Conservation (phyloP, 306 rosid species). For the Rosa lucieae region DNA sequence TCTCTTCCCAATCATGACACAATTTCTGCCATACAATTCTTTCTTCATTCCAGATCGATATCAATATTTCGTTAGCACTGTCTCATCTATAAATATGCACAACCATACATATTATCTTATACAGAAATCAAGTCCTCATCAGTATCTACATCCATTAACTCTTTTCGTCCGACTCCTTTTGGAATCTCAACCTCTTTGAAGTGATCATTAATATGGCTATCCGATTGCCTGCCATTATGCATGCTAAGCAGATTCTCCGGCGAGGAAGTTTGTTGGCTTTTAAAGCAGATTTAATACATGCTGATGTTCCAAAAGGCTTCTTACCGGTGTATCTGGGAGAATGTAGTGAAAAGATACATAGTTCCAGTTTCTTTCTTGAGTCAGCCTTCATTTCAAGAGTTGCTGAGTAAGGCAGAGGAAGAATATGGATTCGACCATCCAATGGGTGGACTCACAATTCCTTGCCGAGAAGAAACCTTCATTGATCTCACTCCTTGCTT, state of each 20-base stretch:
- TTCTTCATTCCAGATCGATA: neutral
- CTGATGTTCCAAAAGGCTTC: conserved; percentile 14
- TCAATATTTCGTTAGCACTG: neutral
- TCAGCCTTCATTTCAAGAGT: conserved; percentile 34
- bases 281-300: neutral
- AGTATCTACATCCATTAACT: neutral
- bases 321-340: conserved; percentile 43
- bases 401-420: conserved; percentile 8
- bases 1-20: neutral
- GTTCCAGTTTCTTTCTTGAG: conserved; percentile 33
- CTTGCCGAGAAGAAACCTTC: conserved; percentile 40
- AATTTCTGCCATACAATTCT: neutral
- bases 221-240: conserved; percentile 19
- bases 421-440: conserved; percentile 51
- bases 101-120: neutral
- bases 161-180: neutral
- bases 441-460: conserved; percentile 55
- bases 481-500: conserved; percentile 31
- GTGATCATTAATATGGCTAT: conserved; percentile 1
- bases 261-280: neutral
- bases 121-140: conserved; percentile 16
- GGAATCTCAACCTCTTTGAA: neutral
- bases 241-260: conserved; percentile 24
- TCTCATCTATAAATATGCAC: neutral
- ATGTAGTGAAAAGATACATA: conserved; percentile 16